A percentile compares a stretch with the other conserved stretches of the same genome.
Conservation (phyloP, 2,329 filamentous ascomycete species). For the Exophiala mesophila region DNA sequence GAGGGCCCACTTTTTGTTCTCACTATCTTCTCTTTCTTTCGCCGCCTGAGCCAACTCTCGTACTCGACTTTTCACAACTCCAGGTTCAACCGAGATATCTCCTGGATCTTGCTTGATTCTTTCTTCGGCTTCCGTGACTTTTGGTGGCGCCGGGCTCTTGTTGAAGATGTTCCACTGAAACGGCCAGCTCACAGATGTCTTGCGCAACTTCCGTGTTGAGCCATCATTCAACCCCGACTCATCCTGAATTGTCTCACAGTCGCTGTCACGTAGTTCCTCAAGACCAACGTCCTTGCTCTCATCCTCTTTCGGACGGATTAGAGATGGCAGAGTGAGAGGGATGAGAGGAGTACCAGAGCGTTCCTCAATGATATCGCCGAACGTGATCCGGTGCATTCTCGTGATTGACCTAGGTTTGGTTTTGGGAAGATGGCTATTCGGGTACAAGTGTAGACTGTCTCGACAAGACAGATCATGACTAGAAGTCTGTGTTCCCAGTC, state of each 20-base stretch:
- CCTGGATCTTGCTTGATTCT: constrained; percentile 8
- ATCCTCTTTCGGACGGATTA: constrained; percentile 15
- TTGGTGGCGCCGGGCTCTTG: constrained; percentile 10
- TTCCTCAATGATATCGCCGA: constrained; percentile 17
- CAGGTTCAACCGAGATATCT: constrained; percentile 9
- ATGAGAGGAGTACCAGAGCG: constrained; percentile 20
- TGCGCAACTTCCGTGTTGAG: no score
- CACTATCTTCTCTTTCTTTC: constrained; percentile 17
- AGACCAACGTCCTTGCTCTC: constrained; percentile 3
- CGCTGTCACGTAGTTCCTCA: no score
- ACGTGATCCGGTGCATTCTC: constrained; percentile 15
- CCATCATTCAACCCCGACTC: no score
- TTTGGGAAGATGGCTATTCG: constrained; percentile 1
- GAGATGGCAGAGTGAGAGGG: constrained; percentile 15
- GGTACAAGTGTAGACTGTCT: constrained; percentile 2
- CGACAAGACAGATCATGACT: constrained; percentile 10
- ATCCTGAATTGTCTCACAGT: no score
- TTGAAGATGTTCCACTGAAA: constrained; percentile 20
- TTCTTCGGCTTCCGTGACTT: constrained; percentile 8
- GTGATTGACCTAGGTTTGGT: constrained; percentile 1
- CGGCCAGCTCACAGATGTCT: constrained; percentile 17
- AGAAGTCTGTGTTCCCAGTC: constrained; percentile 8
- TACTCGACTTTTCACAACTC: constrained; percentile 21
- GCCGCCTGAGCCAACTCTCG: constrained; percentile 19
- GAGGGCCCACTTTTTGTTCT: constrained; percentile 9